Percentiles rank a stretch among this genome's conserved stretches.
These are phyloP conservation scores for Spinacia oleracea DNA, from an alignment of 179 eudicot genomes.

Conservation along the genomic window DNA sequence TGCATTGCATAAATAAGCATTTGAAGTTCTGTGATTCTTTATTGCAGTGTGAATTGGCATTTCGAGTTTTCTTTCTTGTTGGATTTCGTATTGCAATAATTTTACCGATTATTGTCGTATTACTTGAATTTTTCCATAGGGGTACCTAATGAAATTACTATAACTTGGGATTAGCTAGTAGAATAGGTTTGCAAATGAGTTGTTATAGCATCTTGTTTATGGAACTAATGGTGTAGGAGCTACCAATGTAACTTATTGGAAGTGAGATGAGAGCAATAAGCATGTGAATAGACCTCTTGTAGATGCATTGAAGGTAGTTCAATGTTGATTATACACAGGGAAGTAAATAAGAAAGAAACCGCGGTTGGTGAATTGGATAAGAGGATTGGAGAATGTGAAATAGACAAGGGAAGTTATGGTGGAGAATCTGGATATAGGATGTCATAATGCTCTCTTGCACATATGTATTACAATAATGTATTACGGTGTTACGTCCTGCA, in stretches of 20 bases:
- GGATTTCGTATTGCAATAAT: neutral
- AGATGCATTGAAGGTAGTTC: neutral
- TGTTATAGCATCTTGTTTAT: neutral
- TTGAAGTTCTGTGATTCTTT: neutral
- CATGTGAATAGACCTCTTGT: no score
- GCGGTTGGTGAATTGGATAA: neutral
- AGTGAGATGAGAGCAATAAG: neutral
- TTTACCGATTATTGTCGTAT: neutral
- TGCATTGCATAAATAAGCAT: constrained; percentile 9
- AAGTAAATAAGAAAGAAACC: neutral
- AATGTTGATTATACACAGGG: neutral
- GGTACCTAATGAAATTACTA: neutral
- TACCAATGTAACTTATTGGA: neutral
- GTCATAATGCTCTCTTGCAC: neutral
- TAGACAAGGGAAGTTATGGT: neutral
- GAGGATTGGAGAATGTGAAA: neutral
- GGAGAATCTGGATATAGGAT: neutral
- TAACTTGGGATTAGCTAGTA: no score
- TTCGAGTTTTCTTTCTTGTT: neutral
- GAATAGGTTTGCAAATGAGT: neutral
- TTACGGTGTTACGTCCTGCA: neutral
- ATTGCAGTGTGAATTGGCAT: neutral
- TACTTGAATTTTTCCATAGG: neutral
- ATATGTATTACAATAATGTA: neutral
- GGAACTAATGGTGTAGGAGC: neutral